A percentile compares a stretch with the other conserved stretches of the same genome.
Conservation (phyloP, 2,329 filamentous ascomycete species). For the Apiospora sp. region DNA sequence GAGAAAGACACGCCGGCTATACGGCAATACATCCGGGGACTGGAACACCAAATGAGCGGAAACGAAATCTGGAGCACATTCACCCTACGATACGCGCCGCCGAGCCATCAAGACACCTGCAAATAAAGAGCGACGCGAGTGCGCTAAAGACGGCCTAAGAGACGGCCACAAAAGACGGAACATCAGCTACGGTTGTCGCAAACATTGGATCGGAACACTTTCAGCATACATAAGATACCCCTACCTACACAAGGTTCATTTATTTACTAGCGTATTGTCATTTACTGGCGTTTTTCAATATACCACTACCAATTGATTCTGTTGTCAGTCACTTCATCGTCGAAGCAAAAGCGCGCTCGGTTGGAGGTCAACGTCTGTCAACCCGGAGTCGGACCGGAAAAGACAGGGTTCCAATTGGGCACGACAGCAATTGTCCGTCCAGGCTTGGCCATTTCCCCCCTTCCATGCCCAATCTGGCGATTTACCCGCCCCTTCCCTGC, state of each 20-base stretch:
- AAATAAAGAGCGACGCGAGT: not conserved
- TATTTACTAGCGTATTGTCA: not conserved
- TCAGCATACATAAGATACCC: not conserved
- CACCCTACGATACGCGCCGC: slow-evolving; percentile 37
- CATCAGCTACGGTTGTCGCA: not conserved
- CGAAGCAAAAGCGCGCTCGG: not conserved
- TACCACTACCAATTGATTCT: not conserved
- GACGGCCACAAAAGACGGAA: not conserved
- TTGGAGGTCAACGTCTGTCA: not conserved
- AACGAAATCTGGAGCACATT: slow-evolving; percentile 40
- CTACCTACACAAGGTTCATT: not conserved
- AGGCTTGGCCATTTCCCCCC: not conserved
- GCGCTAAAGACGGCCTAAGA: not conserved
- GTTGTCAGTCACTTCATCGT: not conserved
- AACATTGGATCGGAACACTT: not conserved
- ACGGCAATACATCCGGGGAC: slow-evolving; percentile 40
- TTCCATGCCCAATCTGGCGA: not conserved
- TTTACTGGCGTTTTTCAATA: not conserved
- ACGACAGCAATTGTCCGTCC: not conserved
- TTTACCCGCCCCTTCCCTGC: not conserved
- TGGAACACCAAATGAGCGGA: slow-evolving; percentile 43
- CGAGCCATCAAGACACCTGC: not conserved
- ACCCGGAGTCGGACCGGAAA: not conserved
- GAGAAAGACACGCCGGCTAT: slow-evolving; percentile 24
- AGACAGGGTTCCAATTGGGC: not conserved